Evolutionary conservation across 1,139 yeast species (phyloP).

Genomic region (Debaryomyces fabryi): DNA sequence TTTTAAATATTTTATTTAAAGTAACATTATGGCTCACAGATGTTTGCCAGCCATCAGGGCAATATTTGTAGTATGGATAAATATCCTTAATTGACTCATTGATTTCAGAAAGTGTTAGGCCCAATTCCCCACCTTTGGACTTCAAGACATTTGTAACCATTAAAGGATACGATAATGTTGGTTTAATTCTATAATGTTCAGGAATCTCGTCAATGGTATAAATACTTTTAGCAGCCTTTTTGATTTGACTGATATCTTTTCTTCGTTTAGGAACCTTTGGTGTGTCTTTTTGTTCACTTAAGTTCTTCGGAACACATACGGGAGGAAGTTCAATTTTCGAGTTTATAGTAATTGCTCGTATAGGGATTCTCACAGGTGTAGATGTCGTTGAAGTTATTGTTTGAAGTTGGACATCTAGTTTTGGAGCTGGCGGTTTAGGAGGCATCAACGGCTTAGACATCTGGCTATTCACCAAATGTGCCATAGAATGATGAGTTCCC

Average conservation of each 20-base stretch:
- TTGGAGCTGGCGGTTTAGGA: constrained; percentile 42
- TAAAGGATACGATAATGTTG: constrained; percentile 75
- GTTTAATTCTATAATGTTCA: constrained; percentile 79
- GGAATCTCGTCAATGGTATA: constrained; percentile 81
- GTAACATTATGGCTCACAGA: constrained; percentile 88
- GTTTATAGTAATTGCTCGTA: constrained; percentile 31
- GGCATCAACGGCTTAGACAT: constrained; percentile 20
- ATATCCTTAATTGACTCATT: constrained; percentile 83
- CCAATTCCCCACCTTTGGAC: constrained; percentile 60
- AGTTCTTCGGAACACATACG: constrained; percentile 37
- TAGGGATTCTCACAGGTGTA: constrained; percentile 16
- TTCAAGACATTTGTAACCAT: constrained; percentile 79
- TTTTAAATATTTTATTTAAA: constrained; percentile 79
- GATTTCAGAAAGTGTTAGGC: constrained; percentile 83
- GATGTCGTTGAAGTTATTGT: constrained; percentile 24
- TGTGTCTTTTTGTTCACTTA: constrained; percentile 35
- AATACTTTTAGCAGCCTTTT: constrained; percentile 57
- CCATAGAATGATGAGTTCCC: constrained; percentile 16
- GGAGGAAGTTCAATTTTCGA: constrained; percentile 27
- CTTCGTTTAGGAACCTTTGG: constrained; percentile 52
- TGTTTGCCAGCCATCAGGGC: constrained; percentile 98
- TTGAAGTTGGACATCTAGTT: constrained; percentile 39
- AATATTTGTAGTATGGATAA: constrained; percentile 88
- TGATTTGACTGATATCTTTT: constrained; percentile 22
- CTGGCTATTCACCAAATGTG: constrained; percentile 9